These are phyloP conservation scores for Exophiala phaeomuriformis DNA, from an alignment of 2,329 filamentous ascomycete species.

Conservation along the genomic window DNA sequence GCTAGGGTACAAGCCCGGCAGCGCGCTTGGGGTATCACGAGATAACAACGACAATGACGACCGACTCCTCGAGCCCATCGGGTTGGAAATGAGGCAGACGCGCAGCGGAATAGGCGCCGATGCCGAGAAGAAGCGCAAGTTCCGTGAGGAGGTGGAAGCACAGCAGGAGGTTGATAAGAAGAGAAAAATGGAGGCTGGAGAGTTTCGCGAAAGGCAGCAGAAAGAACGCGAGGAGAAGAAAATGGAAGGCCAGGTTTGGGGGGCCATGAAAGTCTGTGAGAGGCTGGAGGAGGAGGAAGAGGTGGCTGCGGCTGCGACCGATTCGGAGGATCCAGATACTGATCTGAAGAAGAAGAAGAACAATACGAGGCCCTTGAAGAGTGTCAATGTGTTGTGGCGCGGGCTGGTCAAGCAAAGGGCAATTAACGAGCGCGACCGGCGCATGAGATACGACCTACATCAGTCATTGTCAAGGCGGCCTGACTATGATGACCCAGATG, in stretches of 20 bases:
- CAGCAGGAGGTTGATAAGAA: slow-evolving; percentile 50
- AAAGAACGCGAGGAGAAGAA: slow-evolving; percentile 62
- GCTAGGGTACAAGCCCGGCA: slow-evolving; percentile 72
- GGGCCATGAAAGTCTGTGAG: slow-evolving; percentile 77
- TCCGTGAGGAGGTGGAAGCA: slow-evolving; percentile 54
- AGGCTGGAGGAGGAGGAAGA: slow-evolving; percentile 51
- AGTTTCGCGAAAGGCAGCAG: slow-evolving; percentile 66
- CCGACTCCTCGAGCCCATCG: slow-evolving; percentile 63
- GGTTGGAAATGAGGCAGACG: slow-evolving; percentile 68
- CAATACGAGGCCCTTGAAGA: slow-evolving; percentile 50
- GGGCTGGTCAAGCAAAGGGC: slow-evolving; percentile 63
- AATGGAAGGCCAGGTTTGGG: slow-evolving; percentile 62
- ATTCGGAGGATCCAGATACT: not conserved
- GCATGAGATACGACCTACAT: slow-evolving; percentile 59
- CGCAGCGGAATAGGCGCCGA: slow-evolving; percentile 78
- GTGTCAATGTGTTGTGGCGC: slow-evolving; percentile 72
- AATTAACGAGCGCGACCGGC: slow-evolving; percentile 60
- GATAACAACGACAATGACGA: slow-evolving; percentile 26
- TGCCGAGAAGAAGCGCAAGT: slow-evolving; percentile 71
- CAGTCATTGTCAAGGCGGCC: slow-evolving; percentile 57
- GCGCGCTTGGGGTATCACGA: slow-evolving; percentile 18
- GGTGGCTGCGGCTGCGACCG: slow-evolving; percentile 19
- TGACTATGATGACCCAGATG: slow-evolving; percentile 59
- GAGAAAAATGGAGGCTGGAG: slow-evolving; percentile 57
- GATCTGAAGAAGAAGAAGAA: slow-evolving; percentile 11